A percentile compares a stretch with the other conserved stretches of the same genome.
phyloP scores from a whole-genome alignment of 805 yeast species.

The Saccharomyces paradoxus region DNA sequence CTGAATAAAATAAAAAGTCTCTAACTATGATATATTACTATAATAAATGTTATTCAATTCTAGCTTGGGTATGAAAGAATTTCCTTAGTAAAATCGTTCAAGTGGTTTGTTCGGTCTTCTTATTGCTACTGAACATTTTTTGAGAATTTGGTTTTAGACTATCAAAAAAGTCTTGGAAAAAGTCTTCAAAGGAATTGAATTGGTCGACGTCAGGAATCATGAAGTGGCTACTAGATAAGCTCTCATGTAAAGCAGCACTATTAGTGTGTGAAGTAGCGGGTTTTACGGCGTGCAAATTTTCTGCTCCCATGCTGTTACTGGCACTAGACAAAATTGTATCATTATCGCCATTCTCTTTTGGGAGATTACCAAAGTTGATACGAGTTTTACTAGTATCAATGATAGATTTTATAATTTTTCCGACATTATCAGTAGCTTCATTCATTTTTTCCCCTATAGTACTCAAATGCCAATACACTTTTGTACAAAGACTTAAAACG shows the following conservation, averaged over 20 bases:
- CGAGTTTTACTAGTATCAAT: constrained; percentile 37
- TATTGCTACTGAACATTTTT: constrained; percentile 18
- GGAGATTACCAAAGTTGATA: constrained; percentile 10
- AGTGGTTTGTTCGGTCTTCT: background rate
- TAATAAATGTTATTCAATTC: no score
- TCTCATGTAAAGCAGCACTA: background rate
- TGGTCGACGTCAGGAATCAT: constrained; percentile 40
- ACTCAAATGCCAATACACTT: constrained; percentile 51
- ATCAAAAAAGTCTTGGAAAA: constrained; percentile 42
- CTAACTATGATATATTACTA: no score
- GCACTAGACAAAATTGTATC: background rate
- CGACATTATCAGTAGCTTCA: constrained; percentile 54
- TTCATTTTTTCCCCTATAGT: constrained; percentile 48
- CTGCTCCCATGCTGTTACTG: background rate
- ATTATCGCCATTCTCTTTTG: constrained; percentile 1
- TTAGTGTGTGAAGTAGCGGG: constrained; percentile 5
- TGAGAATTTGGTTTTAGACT: constrained; percentile 30
- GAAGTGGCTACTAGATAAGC: background rate
- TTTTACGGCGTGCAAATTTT: background rate
- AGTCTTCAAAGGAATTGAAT: constrained; percentile 48
- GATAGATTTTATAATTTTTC: constrained; percentile 43
- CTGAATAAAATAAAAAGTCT: no score
- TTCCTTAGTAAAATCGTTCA: background rate
- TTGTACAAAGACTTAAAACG: constrained; percentile 41
- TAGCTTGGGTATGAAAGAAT: no score